Evolutionary conservation across 768 basidiomycete genomes (phyloP).

Genomic region (Rubroboletus pulcherrimus): DNA sequence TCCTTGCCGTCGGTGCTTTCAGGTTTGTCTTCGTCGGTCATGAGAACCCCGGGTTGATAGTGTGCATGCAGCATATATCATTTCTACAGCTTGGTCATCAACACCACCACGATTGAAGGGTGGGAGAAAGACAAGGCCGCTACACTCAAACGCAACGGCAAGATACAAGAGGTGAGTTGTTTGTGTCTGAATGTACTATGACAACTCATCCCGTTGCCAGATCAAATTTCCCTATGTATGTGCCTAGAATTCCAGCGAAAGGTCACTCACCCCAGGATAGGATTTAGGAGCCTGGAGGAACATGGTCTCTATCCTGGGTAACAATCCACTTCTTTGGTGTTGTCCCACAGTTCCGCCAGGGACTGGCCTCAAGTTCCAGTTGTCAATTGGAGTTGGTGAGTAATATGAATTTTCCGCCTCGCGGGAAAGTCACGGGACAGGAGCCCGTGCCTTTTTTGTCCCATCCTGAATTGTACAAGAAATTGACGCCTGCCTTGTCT

Average conservation of each 20-base stretch:
- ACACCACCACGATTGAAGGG: slow-evolving; percentile 94
- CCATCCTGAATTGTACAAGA: not conserved
- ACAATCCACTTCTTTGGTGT: slow-evolving; percentile 76
- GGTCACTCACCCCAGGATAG: slow-evolving; percentile 38
- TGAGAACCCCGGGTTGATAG: slow-evolving; percentile 14
- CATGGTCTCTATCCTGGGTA: slow-evolving; percentile 72
- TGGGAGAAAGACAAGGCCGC: slow-evolving; percentile 98
- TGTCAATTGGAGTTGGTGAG: slow-evolving; percentile 74
- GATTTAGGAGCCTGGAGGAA: slow-evolving; percentile 77
- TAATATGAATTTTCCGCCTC: slow-evolving; percentile 44
- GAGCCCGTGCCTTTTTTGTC: slow-evolving; percentile 1
- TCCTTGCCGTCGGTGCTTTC: slow-evolving; percentile 85
- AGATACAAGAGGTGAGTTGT: slow-evolving; percentile 65
- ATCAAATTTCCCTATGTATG: slow-evolving; percentile 91
- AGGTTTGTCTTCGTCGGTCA: slow-evolving; percentile 45
- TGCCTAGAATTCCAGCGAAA: not conserved
- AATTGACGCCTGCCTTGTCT: slow-evolving; percentile 12
- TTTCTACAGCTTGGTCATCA: slow-evolving; percentile 67
- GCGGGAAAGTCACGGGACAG: slow-evolving; percentile 6
- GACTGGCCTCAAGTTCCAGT: slow-evolving; percentile 72
- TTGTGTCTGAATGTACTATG: not conserved
- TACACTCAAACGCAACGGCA: slow-evolving; percentile 77
- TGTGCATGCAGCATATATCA: slow-evolving; percentile 70
- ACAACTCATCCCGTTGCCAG: slow-evolving; percentile 34
- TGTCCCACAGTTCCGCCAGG: slow-evolving; percentile 69